These are phyloP conservation scores for Penicillium psychrosexuale DNA, from an alignment of 2,329 filamentous ascomycete species.

Conservation along the genomic window DNA sequence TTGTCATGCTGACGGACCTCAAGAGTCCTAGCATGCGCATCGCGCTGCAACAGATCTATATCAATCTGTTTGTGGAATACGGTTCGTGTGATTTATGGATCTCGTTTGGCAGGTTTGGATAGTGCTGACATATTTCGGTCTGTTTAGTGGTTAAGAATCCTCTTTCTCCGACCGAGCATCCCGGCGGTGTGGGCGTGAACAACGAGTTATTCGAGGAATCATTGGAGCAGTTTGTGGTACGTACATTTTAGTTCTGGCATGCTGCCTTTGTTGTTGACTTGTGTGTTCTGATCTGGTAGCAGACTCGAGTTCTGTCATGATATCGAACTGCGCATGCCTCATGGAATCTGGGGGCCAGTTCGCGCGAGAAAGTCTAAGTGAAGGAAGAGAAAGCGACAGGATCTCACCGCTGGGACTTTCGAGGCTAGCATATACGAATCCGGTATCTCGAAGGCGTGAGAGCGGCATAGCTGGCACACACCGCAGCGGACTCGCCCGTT, in stretches of 20 bases:
- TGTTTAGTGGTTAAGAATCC: constrained; percentile 61
- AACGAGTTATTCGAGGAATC: constrained; percentile 65
- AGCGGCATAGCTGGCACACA: constrained; percentile 8
- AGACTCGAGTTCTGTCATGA: constrained; percentile 36
- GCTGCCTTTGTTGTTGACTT: constrained; percentile 9
- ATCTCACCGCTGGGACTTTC: neutral
- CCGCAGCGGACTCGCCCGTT: constrained; percentile 9
- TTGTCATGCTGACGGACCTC: constrained; percentile 93
- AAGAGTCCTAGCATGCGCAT: constrained; percentile 86
- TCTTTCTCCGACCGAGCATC: constrained; percentile 59
- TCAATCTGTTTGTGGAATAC: constrained; percentile 96
- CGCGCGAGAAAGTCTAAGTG: neutral
- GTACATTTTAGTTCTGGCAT: constrained; percentile 16
- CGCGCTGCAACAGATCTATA: constrained; percentile 96
- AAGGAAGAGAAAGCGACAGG: neutral
- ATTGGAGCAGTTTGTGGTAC: constrained; percentile 51
- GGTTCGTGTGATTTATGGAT: constrained; percentile 47
- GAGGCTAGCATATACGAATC: neutral
- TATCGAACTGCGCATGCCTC: neutral
- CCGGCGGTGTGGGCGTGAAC: constrained; percentile 59
- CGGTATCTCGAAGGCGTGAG: neutral
- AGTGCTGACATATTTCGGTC: constrained; percentile 8
- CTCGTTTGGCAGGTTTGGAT: neutral
- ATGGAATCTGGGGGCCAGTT: neutral
- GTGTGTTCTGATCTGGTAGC: constrained; percentile 21